These are phyloP conservation scores for Neoarthrinium moseri DNA, from an alignment of 2,329 filamentous ascomycete species.

Conservation along the genomic window DNA sequence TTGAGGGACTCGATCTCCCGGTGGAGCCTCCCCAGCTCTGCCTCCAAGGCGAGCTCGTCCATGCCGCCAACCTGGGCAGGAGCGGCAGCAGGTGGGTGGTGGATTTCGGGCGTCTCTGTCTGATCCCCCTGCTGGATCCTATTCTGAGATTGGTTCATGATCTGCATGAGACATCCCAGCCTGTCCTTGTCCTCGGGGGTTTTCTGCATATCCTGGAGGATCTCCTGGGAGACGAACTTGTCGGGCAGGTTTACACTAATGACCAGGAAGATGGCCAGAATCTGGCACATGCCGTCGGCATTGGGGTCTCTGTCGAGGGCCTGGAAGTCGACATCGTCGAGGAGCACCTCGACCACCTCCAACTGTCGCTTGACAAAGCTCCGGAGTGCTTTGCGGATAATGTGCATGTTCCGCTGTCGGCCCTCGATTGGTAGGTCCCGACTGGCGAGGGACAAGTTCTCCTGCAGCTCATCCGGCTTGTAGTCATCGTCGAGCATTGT, in stretches of 20 bases:
- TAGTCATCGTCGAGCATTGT: conserved; percentile 58
- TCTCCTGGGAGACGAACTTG: conserved; percentile 49
- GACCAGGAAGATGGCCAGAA: conserved; percentile 64
- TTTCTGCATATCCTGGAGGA: conserved; percentile 40
- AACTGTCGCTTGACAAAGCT: conserved; percentile 55
- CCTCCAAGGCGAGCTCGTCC: conserved; percentile 56
- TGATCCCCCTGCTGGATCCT: conserved; percentile 32
- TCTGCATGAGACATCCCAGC: conserved; percentile 6
- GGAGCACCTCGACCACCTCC: conserved; percentile 49
- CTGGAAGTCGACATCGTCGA: conserved; percentile 55
- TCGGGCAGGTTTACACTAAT: conserved; percentile 59
- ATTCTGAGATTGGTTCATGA: conserved; percentile 23
- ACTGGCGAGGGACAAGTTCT: conserved; percentile 32
- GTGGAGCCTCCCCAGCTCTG: conserved; percentile 49
- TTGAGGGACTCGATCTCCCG: conserved; percentile 51
- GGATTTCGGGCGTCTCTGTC: conserved; percentile 28
- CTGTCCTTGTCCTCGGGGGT: conserved; percentile 36
- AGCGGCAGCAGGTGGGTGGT: conserved; percentile 24
- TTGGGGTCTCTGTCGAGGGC: conserved; percentile 57
- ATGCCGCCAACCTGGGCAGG: conserved; percentile 42
- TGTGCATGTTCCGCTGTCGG: conserved; percentile 46
- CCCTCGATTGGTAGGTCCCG: conserved; percentile 45
- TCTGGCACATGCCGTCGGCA: conserved; percentile 52
- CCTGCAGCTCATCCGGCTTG: conserved; percentile 52
- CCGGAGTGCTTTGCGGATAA: conserved; percentile 53